phyloP scores from a whole-genome alignment of 192 early-diverging fungal genomes.

The Backusella mclennaniae region DNA sequence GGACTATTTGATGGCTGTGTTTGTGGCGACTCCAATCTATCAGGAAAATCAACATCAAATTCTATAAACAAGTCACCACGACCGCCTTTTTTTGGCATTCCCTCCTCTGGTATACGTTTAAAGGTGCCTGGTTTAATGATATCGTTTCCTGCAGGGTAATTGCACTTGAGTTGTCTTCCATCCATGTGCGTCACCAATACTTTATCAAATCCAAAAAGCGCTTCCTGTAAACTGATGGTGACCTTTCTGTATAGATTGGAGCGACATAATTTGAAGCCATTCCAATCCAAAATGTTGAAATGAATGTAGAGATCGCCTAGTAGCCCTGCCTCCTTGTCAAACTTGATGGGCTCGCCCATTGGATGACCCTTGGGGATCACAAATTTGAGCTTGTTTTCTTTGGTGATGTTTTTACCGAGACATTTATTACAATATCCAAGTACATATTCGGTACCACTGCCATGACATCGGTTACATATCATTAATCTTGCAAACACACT shows the following conservation, averaged over 20 bases:
- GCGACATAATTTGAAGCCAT: neutral
- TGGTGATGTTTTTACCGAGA: neutral
- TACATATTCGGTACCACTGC: neutral
- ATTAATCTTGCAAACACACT: neutral
- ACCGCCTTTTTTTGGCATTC: neutral
- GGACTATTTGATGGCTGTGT: neutral
- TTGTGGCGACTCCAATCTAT: neutral
- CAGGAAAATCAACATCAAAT: neutral
- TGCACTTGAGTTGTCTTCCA: neutral
- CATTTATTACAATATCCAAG: neutral
- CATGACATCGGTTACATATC: neutral
- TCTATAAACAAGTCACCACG: neutral
- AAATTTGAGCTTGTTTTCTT: neutral
- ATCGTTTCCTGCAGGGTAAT: neutral
- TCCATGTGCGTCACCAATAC: neutral
- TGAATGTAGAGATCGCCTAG: neutral
- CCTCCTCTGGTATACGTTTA: neutral
- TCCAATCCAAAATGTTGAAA: neutral
- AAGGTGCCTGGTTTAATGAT: neutral
- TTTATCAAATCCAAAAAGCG: neutral
- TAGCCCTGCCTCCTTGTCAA: neutral
- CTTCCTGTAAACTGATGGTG: neutral
- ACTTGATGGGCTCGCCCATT: neutral
- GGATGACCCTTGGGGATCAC: neutral
- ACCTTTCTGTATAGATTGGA: neutral